phyloP scores from a whole-genome alignment of 768 basidiomycete genomes.

The Antrodiella citrinella region DNA sequence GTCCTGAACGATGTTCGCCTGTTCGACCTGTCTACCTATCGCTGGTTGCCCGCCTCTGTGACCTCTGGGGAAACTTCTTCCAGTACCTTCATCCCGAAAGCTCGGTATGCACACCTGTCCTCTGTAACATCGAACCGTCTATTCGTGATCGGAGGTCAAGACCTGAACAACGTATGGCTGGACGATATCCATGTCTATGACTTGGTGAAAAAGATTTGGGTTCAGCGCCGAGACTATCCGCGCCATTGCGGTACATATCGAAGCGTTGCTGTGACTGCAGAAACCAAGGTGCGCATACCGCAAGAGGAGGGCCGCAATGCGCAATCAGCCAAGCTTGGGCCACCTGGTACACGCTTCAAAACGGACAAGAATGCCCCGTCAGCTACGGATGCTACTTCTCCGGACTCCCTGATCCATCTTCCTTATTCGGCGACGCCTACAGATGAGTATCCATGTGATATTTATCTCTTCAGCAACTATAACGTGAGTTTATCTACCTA shows the following conservation, averaged over 20 bases:
- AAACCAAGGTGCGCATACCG: slow-evolving; percentile 56
- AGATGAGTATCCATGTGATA: slow-evolving; percentile 74
- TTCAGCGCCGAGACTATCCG: slow-evolving; percentile 71
- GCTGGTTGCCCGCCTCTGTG: slow-evolving; percentile 56
- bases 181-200: slow-evolving; percentile 92
- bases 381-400: slow-evolving; percentile 42
- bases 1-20: slow-evolving; percentile 92
- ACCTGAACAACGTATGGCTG: slow-evolving; percentile 87
- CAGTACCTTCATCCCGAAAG: slow-evolving; percentile 55
- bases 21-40: slow-evolving; percentile 64
- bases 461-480: slow-evolving; percentile 93
- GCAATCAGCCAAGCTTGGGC: slow-evolving; percentile 31
- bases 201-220: slow-evolving; percentile 64
- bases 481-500: slow-evolving; percentile 52
- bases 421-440: slow-evolving; percentile 70
- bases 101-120: slow-evolving; percentile 93
- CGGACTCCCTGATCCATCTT: slow-evolving; percentile 58
- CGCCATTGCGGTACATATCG: slow-evolving; percentile 97
- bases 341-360: slow-evolving; percentile 52
- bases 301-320: slow-evolving; percentile 46
- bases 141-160: slow-evolving; percentile 93
- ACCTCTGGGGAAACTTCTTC: slow-evolving; percentile 24
- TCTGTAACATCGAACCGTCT: slow-evolving; percentile 78
- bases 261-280: slow-evolving; percentile 79
- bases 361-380: slow-evolving; percentile 33